A percentile compares a stretch with the other conserved stretches of the same genome.
phyloP scores from a whole-genome alignment of 2,329 filamentous ascomycete genomes.

The Aspergillus melleus region DNA sequence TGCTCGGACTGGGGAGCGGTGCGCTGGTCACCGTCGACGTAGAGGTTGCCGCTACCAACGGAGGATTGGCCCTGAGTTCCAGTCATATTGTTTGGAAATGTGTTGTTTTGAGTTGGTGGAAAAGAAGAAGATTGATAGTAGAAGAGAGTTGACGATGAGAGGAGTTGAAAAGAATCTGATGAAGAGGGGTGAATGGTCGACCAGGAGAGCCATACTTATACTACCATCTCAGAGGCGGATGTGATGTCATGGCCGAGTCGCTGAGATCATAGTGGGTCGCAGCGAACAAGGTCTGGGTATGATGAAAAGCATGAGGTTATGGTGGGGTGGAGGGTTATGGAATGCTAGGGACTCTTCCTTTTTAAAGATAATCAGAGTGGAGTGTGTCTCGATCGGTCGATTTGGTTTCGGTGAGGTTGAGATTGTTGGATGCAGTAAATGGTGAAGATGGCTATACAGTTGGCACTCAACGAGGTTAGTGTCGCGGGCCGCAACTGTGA shows the following conservation, averaged over 20 bases:
- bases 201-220: conserved; percentile 7
- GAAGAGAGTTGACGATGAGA: not conserved
- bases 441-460: not conserved
- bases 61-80: conserved; percentile 53
- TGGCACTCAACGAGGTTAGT: too few relatives aligned
- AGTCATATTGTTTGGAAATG: conserved; percentile 29
- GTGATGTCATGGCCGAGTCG: conserved; percentile 15
- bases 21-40: conserved; percentile 76
- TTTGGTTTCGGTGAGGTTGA: not conserved
- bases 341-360: not conserved
- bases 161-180: not conserved
- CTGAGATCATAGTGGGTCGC: conserved; percentile 23
- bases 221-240: conserved; percentile 4
- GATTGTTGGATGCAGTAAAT: not conserved
- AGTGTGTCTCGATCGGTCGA: not conserved
- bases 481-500: not conserved
- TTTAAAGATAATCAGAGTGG: not conserved
- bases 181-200: not conserved
- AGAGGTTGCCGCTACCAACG: conserved; percentile 66
- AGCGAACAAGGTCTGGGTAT: conserved; percentile 1
- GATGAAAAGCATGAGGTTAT: not conserved
- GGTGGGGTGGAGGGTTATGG: not conserved
- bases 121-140: not conserved
- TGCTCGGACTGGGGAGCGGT: conserved; percentile 58
- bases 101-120: conserved; percentile 11